A percentile compares a stretch with the other conserved stretches of the same genome.
Conservation (phyloP, 1,284 basidiomycete species). For the Porphyrellus sp. region DNA sequence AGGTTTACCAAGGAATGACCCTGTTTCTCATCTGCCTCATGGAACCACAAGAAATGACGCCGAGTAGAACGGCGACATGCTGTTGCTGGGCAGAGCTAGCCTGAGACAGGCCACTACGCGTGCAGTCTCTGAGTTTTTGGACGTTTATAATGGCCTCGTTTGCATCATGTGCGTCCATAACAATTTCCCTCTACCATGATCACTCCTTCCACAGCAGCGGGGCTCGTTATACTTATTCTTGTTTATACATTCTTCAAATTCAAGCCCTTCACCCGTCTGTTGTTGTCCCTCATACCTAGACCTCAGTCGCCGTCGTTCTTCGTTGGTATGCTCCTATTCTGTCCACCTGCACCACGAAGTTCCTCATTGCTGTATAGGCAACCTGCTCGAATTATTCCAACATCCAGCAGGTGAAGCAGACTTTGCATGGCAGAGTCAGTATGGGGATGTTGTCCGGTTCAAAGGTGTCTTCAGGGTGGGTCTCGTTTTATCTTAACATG, state of each 20-base stretch:
- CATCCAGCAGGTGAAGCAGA: not conserved
- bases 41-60: too few relatives aligned
- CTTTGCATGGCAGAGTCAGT: not conserved
- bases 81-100: too few relatives aligned
- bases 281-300: not conserved
- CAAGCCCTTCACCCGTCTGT: not conserved
- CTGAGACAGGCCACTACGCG: too few relatives aligned
- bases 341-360: not conserved
- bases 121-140: too few relatives aligned
- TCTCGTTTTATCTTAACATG: not conserved
- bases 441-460: not conserved
- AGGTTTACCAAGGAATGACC: too few relatives aligned
- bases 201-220: not conserved
- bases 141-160: too few relatives aligned
- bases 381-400: not conserved
- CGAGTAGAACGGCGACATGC: too few relatives aligned
- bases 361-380: not conserved
- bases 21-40: too few relatives aligned
- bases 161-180: not conserved
- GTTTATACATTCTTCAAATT: not conserved
- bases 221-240: not conserved
- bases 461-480: not conserved
- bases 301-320: not conserved
- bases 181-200: not conserved
- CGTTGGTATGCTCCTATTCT: not conserved